Evolutionary conservation across 345 rosid species (phyloP).

Genomic region (Moricandia moricandioides): DNA sequence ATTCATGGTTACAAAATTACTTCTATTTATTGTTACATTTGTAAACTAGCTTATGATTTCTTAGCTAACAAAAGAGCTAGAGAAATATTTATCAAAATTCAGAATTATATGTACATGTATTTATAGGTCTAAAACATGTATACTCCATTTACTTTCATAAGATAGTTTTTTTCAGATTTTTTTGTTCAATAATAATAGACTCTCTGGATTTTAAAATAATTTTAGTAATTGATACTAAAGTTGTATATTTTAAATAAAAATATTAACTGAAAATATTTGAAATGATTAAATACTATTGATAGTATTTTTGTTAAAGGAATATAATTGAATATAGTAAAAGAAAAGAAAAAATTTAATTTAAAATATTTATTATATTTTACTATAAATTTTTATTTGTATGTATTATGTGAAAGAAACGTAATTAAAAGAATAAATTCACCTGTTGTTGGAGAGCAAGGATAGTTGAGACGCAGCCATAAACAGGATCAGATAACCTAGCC

Average conservation of each 20-base stretch:
- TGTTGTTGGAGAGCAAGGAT: conserved; percentile 93
- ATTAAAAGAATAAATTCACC: conserved; percentile 39
- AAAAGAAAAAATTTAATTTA: not conserved
- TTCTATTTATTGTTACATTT: not conserved
- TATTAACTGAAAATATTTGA: too few species aligned
- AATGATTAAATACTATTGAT: too few species aligned
- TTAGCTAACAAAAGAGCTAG: not conserved
- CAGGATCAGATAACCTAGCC: conserved; percentile 93
- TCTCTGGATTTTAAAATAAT: too few species aligned
- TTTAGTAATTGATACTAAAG: too few species aligned
- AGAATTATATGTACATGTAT: not conserved
- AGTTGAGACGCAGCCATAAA: conserved; percentile 90
- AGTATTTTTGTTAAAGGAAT: too few species aligned
- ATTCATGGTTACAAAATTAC: not conserved
- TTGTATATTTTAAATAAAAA: too few species aligned
- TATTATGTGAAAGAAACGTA: not conserved
- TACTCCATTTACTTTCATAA: too few species aligned
- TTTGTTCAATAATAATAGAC: too few species aligned
- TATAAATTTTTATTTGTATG: not conserved
- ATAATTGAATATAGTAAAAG: not conserved
- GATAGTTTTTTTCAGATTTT: too few species aligned
- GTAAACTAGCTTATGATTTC: not conserved
- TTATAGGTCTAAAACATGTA: not conserved
- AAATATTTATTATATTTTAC: not conserved
- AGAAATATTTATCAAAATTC: not conserved